Evolutionary conservation across 2,329 filamentous ascomycete species (phyloP).

Genomic region (Phialophora macrospora): DNA sequence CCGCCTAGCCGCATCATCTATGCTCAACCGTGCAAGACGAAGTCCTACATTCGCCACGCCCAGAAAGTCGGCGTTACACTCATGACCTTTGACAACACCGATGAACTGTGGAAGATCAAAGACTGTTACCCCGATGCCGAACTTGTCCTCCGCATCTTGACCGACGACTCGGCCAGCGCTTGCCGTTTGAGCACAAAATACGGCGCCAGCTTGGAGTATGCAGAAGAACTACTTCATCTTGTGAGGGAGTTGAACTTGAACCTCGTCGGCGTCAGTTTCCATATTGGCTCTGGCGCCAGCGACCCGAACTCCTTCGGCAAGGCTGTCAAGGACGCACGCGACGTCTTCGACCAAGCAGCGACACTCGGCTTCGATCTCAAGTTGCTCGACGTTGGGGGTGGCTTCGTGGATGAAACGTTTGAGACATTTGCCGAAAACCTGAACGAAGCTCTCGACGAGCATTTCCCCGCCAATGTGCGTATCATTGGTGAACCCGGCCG

Average conservation of each 20-base stretch:
- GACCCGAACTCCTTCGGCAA: constrained; percentile 91
- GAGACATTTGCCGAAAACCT: constrained; percentile 86
- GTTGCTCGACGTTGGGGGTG: constrained; percentile 91
- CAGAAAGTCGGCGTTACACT: constrained; percentile 83
- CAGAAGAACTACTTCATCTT: constrained; percentile 74
- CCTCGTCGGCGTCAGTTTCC: constrained; percentile 95
- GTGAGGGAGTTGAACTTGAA: constrained; percentile 84
- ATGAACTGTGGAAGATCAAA: constrained; percentile 98
- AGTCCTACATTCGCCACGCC: constrained; percentile 93
- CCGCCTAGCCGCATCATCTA: constrained; percentile 94
- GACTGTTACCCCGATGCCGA: constrained; percentile 86
- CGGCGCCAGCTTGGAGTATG: constrained; percentile 84
- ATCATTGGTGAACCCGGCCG: constrained; percentile 96
- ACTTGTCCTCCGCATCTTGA: constrained; percentile 91
- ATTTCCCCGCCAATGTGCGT: constrained; percentile 81
- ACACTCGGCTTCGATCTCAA: constrained; percentile 78
- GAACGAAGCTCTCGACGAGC: constrained; percentile 77
- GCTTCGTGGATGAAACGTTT: constrained; percentile 89
- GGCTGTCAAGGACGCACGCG: constrained; percentile 85
- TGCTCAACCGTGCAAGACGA: constrained; percentile 99
- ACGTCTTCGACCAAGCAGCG: constrained; percentile 83
- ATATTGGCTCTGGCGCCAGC: constrained; percentile 93
- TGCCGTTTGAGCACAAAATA: constrained; percentile 98
- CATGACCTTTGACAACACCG: constrained; percentile 99
- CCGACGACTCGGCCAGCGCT: constrained; percentile 91